Evolutionary conservation across 2,329 filamentous ascomycete species (phyloP).

Genomic region (Tympanopsis confertula): DNA sequence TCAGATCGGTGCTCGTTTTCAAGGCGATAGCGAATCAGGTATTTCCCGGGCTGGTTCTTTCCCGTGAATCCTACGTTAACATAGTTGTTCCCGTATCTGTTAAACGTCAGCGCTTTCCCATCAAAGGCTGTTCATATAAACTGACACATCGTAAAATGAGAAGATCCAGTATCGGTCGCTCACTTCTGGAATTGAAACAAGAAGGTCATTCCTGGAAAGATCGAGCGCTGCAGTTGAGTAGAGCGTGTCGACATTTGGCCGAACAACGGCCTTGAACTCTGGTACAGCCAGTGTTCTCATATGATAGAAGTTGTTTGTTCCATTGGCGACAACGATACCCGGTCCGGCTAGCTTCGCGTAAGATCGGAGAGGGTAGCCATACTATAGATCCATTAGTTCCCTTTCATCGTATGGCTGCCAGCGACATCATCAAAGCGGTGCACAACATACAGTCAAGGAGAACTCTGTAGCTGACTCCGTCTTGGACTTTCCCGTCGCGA

Average conservation of each 20-base stretch:
- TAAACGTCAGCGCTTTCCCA: too few species aligned
- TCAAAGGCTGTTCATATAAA: too few species aligned
- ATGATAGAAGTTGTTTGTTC: background rate
- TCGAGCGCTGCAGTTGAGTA: constrained; percentile 12
- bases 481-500: too few species aligned
- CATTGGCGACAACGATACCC: background rate
- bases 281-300: background rate
- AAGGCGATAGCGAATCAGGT: constrained; percentile 7
- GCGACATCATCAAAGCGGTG: too few species aligned
- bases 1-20: background rate
- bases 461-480: too few species aligned
- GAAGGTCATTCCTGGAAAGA: constrained; percentile 11
- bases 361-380: background rate
- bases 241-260: constrained; percentile 16
- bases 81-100: constrained; percentile 16
- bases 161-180: constrained; percentile 12
- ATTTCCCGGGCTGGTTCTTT: constrained; percentile 9
- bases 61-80: constrained; percentile 11
- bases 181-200: constrained; percentile 11
- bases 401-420: too few species aligned
- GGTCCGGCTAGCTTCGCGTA: background rate
- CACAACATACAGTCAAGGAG: too few species aligned
- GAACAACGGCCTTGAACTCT: constrained; percentile 4
- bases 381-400: too few species aligned
- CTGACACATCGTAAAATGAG: constrained; percentile 15